Evolutionary conservation across 331 rosid species (phyloP).

Genomic region (Telfairia occidentalis): DNA sequence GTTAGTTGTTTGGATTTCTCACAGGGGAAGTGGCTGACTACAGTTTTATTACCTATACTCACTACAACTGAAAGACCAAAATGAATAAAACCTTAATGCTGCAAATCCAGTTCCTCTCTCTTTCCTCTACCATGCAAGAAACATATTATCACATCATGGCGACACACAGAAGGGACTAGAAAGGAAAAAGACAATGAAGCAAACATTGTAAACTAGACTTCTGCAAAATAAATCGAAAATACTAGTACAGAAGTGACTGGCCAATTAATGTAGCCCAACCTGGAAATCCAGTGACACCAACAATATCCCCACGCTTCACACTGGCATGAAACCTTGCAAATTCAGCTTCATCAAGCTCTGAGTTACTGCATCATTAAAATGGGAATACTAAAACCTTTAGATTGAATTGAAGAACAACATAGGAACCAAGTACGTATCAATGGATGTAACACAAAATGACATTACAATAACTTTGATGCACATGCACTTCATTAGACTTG

Average conservation of each 20-base stretch:
- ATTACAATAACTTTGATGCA: not conserved
- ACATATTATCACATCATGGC: not conserved
- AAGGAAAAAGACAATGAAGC: not conserved
- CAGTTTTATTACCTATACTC: not conserved
- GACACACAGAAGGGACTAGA: not conserved
- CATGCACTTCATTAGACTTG: not conserved
- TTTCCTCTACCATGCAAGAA: not conserved
- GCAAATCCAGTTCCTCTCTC: not conserved
- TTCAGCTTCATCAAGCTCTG: slow-evolving; percentile 53
- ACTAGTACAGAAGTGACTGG: not conserved
- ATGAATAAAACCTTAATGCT: not conserved
- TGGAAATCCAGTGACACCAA: slow-evolving; percentile 83
- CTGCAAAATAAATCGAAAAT: not conserved
- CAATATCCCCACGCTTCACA: slow-evolving; percentile 90
- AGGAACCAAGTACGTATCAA: not conserved
- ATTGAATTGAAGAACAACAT: not conserved
- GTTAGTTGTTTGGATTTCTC: not conserved
- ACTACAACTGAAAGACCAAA: not conserved
- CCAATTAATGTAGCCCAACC: slow-evolving; percentile 32
- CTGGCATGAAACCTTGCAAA: slow-evolving; percentile 64
- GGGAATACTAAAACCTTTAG: slow-evolving; percentile 1
- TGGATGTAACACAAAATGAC: not conserved
- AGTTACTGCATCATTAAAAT: slow-evolving; percentile 44
- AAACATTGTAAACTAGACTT: not conserved
- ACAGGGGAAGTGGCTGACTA: not conserved